Evolutionary conservation across 2,329 filamentous ascomycete species (phyloP).

Genomic region (Dendrostoma leiphaemia): DNA sequence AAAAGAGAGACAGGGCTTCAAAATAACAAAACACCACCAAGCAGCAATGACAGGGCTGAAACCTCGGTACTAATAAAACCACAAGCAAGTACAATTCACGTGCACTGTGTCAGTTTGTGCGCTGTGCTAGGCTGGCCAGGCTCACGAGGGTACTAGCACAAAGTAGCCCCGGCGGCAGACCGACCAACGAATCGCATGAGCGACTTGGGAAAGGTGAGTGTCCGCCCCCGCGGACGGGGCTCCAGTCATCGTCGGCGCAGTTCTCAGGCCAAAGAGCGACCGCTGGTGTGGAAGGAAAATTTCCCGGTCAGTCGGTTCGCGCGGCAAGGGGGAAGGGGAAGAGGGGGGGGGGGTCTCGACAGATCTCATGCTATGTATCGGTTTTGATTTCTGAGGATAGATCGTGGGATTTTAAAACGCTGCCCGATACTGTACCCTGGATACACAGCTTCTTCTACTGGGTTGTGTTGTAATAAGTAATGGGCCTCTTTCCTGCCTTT

Average conservation of each 20-base stretch:
- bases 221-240: background rate
- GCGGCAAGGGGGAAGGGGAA: background rate
- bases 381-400: background rate
- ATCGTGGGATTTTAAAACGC: slow-evolving; percentile 4
- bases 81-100: too few relatives aligned
- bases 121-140: too few relatives aligned
- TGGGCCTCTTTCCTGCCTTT: background rate
- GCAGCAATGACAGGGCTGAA: background rate
- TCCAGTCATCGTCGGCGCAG: slow-evolving; percentile 1
- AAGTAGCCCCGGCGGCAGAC: background rate
- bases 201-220: background rate
- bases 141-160: too few relatives aligned
- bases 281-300: background rate
- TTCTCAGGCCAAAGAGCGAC: slow-evolving; percentile 3
- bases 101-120: too few relatives aligned
- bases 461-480: background rate
- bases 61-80: too few relatives aligned
- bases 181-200: background rate
- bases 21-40: background rate
- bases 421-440: too few relatives aligned
- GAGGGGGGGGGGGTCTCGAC: background rate
- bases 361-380: background rate
- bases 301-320: background rate
- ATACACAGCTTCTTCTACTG: background rate
- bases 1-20: background rate